These are phyloP conservation scores for Coniella vitis DNA, from an alignment of 2,329 filamentous ascomycete genomes.

Conservation along the genomic window DNA sequence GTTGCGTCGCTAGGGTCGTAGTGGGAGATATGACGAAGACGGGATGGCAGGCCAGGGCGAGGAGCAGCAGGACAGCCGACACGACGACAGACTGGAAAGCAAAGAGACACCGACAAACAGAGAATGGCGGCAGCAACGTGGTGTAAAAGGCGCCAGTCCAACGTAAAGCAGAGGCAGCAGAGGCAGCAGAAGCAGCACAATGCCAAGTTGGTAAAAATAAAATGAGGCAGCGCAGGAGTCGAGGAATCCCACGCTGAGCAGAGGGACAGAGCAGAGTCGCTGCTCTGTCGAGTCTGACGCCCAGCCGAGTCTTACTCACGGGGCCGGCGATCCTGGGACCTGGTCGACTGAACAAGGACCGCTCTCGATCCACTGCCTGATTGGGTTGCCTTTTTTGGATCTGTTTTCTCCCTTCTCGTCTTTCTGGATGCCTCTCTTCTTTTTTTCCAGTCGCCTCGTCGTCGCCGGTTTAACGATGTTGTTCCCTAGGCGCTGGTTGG, in stretches of 20 bases:
- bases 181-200: neutral
- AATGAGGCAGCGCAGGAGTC: constrained; percentile 5
- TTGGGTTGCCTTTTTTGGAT: neutral
- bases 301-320: constrained; percentile 3
- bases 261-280: neutral
- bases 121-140: neutral
- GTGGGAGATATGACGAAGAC: constrained; percentile 1
- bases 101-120: neutral
- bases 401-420: neutral
- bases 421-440: too few relatives aligned
- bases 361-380: neutral
- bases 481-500: too few relatives aligned
- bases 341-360: neutral
- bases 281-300: constrained; percentile 4
- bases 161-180: neutral
- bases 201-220: constrained; percentile 1
- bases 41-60: constrained; percentile 1
- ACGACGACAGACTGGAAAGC: too few relatives aligned
- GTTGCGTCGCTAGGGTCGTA: neutral
- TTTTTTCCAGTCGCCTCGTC: too few relatives aligned
- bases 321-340: constrained; percentile 1
- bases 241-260: neutral
- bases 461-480: too few relatives aligned
- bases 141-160: neutral
- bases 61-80: too few relatives aligned